Base-by-base conservation (phyloP, 2,329 filamentous ascomycete genomes). In the Verticillium dahliae region DNA sequence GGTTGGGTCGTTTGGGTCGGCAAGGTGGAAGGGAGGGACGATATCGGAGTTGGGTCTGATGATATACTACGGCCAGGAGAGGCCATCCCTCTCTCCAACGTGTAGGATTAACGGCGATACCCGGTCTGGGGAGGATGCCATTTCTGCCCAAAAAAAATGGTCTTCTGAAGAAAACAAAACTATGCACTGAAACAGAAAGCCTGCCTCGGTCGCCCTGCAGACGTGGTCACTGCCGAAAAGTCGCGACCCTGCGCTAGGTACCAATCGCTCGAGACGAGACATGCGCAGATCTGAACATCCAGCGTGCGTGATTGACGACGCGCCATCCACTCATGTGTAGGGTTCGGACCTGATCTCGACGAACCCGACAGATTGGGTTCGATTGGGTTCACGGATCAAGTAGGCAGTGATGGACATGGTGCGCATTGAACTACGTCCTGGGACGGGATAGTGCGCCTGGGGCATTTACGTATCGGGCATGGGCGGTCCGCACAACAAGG, bases 61-160 rank as follows among this genome's bases (percentile, higher is more conserved):
- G 45, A 18, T 52, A 52, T 52, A 38, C 39, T 37, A 58, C 22
- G 56, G 37, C 56, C 56, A 58, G 27, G 56, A 33, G 27, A 22
- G 35, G 37, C 56, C n/a, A 39, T 58, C 56, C 56, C 56, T 57
- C 18, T 58, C 38, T 58, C 57, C 38, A 31, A 18, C 13, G 27
- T 58, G 57, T 58, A 58, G 57, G 57, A 58, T 58, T 58, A 58
- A 57, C 33, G 57, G 57, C 57, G 57, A 58, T 58, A 58, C 57
- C 57, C 57, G 38, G 45, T 27, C 27, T 50, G 35, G 37, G 37
- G 57, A 31, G 31, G 57, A 58, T 34, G 57, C 45, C 39, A 41
- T 34, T 58, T 31, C 45, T 31, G 27, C 27, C 27, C 27, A 45
- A 35, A 14, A 38, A 34, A 27, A 52, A 52, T 52, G 45, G 45